Evolutionary conservation across 768 basidiomycete species (phyloP), one percentile per base, ranked within the genome.

Genomic region (Auriculariales sp.): DNA sequence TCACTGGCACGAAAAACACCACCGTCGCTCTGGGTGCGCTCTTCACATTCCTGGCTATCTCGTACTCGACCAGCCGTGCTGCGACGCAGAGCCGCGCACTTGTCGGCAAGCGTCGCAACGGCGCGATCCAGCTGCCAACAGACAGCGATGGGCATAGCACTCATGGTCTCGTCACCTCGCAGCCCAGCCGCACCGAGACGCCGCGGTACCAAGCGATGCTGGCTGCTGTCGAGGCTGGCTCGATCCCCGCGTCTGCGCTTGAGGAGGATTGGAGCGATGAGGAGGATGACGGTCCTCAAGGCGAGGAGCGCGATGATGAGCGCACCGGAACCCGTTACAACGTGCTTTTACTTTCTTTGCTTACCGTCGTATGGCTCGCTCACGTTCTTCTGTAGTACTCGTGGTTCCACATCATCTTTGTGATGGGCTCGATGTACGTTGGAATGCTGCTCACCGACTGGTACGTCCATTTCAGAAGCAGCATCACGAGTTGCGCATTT

Each of bases 351-450:
- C n/a, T 42, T 7, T 45, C 42, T 49, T 19, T 14, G 14, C 44
- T 28, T 34, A 49, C 15, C 4, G 29, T 31, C 33, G 51, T 25
- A 24, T 29, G 9, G 10, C 50, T 52, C 15, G 55, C 12, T 56
- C 57, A 19, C 57, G 31, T 29, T 27, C 19, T 39, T 33, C 30
- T 17, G 4, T 56, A 95, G 92, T 99, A 99, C 62, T 79, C 91
- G 1, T 99, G 92, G 91, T 98, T 99, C 79, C 95, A 99, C 61
- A 67, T 97, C 63, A 97, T 99, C 59, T 99, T 98, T 61, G 79
- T 85, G 39, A 83, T 98, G 57, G 95, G 81, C 27, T 73, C 91
- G 12, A 98, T 98, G 95, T 99, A 99, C 65, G 91, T 97, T 24
- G 91, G 88, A 4, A 93, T 95, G 77, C 71, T 99, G 12, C 66